Evolutionary conservation across 306 rosid species (phyloP).

Genomic region (Quercus mongolica): DNA sequence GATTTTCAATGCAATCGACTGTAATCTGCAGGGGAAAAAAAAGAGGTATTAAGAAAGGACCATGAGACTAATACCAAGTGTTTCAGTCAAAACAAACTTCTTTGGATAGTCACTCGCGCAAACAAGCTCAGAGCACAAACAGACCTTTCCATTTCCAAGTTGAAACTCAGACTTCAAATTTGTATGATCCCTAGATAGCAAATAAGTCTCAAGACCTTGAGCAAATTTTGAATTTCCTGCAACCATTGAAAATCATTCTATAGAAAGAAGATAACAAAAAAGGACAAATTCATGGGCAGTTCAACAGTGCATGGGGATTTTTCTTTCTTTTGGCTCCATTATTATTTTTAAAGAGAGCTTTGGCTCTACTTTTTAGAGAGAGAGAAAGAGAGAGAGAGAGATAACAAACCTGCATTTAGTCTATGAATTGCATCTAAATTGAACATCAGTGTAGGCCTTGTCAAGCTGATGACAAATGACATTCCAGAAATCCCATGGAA

Average conservation of each 20-base stretch:
- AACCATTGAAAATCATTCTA: slow-evolving; percentile 11
- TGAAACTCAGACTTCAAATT: slow-evolving; percentile 74
- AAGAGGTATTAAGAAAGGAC: not conserved
- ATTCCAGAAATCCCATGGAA: slow-evolving; percentile 74
- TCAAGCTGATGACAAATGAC: slow-evolving; percentile 70
- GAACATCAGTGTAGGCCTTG: slow-evolving; percentile 60
- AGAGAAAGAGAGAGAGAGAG: not conserved
- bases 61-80: not conserved
- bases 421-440: slow-evolving; percentile 38
- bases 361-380: not conserved
- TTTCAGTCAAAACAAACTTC: not conserved
- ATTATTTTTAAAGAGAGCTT: not conserved
- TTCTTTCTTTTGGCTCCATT: not conserved
- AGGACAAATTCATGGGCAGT: not conserved
- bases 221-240: slow-evolving; percentile 59
- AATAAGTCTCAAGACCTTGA: slow-evolving; percentile 45
- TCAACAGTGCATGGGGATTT: not conserved
- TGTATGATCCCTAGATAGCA: slow-evolving; percentile 69
- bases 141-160: slow-evolving; percentile 73
- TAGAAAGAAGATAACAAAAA: not conserved
- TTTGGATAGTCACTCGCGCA: not conserved
- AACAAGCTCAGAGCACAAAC: not conserved
- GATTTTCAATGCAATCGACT: slow-evolving; percentile 51
- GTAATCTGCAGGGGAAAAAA: slow-evolving; percentile 42
- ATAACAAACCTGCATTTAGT: slow-evolving; percentile 49